Evolutionary conservation across 2,329 filamentous ascomycete species (phyloP), one percentile per base, ranked within the genome.

Genomic region (Penicillium sp.): DNA sequence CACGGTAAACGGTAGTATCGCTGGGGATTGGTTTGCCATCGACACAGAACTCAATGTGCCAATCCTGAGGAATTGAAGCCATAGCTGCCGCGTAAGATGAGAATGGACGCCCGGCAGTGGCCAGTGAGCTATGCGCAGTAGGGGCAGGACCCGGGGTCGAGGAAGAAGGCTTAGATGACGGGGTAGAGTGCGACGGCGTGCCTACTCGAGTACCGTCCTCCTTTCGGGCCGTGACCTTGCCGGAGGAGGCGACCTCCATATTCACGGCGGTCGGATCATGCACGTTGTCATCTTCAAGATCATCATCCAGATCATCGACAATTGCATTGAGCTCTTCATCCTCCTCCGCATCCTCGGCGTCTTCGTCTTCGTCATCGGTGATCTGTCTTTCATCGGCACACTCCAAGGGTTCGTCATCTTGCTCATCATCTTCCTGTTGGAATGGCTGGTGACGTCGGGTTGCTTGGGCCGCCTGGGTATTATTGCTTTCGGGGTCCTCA

Each of bases 11-110:
- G 0, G 95, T 99, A 0, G 91, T 97, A 67, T 98, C 93, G 65
- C 93, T 95, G 0, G 90, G 82, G 57, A 99, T 89, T 1, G 90
- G 84, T 72, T 92, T 91, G 52, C 84, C 89, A 62, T 96, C 89
- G 49, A 98, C 84, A 64, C 86, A 93, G 76, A 99, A 99, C 69
- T 98, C 91, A 59, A 99, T 92, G 68, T 99, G 93, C 95, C 95
- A 99, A 70, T 98, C 93, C 70, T 96, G 90, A 1, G 93, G 91
- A 0, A 86, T 81, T 14, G 90, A 81, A 65, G 93, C 90, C 52
- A 96, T 84, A 4, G 91, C 91, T 52, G 90, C 90, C 24, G 92
- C 89, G 73, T 97, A 96, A 0, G 92, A 78, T 24, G 73, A 91
- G 75, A 91, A 86, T 2, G 88, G 83, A 10, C 88, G 83, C 10